Evolutionary conservation across 805 yeast genomes (phyloP).

Genomic region (Myxozyma melibiosi): DNA sequence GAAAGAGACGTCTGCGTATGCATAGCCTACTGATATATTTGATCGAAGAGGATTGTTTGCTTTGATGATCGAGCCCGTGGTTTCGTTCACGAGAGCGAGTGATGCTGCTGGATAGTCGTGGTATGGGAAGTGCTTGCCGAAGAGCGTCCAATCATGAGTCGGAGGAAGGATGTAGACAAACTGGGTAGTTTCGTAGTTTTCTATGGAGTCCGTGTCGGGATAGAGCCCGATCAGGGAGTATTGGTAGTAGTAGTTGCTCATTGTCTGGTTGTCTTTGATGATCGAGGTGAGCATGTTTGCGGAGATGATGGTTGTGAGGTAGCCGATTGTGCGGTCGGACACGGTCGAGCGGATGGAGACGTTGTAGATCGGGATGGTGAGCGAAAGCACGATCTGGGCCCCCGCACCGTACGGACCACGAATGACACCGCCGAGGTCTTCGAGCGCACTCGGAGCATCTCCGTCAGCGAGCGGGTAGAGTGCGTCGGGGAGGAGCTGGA

Average conservation of each 20-base stretch:
- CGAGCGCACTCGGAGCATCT: slow-evolving; percentile 46
- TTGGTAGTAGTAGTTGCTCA: slow-evolving; percentile 31
- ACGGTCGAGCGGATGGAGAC: slow-evolving; percentile 67
- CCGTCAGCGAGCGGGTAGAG: slow-evolving; percentile 56
- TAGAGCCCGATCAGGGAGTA: slow-evolving; percentile 29
- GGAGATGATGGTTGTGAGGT: slow-evolving; percentile 59
- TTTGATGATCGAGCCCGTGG: slow-evolving; percentile 50
- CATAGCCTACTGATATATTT: slow-evolving; percentile 60
- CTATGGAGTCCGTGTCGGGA: slow-evolving; percentile 22
- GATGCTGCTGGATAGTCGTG: slow-evolving; percentile 39
- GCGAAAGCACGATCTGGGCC: slow-evolving; percentile 60
- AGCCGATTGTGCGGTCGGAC: slow-evolving; percentile 68
- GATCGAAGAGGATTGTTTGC: slow-evolving; percentile 44
- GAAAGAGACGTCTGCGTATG: slow-evolving; percentile 49
- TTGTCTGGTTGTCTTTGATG: slow-evolving; percentile 45
- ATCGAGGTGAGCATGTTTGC: slow-evolving; percentile 50
- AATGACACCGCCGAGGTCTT: slow-evolving; percentile 52
- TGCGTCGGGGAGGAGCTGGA: slow-evolving; percentile 35
- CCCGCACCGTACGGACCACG: slow-evolving; percentile 65
- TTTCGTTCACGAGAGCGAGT: slow-evolving; percentile 44
- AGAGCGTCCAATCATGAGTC: slow-evolving; percentile 14
- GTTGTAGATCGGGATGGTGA: slow-evolving; percentile 75
- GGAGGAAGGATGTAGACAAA: slow-evolving; percentile 28
- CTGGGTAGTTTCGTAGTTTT: slow-evolving; percentile 23
- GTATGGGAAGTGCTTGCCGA: slow-evolving; percentile 32